Conservation (phyloP, 169 alveolate species). For the Eimeria praecox region DNA sequence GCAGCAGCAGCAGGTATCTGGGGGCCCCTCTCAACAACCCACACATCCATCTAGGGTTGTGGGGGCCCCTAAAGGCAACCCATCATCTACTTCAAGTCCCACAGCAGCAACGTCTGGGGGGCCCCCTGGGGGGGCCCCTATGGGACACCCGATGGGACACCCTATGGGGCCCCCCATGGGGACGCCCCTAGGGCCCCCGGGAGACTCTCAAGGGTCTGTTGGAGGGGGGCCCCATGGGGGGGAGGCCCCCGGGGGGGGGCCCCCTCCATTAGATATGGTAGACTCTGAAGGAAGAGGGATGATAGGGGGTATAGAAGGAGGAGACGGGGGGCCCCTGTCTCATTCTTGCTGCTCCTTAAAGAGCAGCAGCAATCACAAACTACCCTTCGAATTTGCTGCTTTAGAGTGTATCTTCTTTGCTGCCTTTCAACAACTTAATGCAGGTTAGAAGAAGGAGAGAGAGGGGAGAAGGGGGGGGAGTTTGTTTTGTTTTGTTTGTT, state of each 20-base stretch:
- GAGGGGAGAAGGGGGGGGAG: too few relatives aligned
- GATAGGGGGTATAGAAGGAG: not conserved
- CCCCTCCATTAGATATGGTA: too few relatives aligned
- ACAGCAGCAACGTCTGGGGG: not conserved
- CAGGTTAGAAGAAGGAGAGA: too few relatives aligned
- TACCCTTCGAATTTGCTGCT: constrained; percentile 90
- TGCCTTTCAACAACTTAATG: constrained; percentile 85
- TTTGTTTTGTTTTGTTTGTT: too few relatives aligned
- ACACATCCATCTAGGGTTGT: not conserved
- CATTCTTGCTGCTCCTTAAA: constrained; percentile 3
- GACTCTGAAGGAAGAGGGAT: too few relatives aligned
- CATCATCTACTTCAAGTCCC: too few relatives aligned
- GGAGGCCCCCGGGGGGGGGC: not conserved
- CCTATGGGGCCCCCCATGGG: too few relatives aligned
- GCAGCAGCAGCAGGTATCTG: constrained; percentile 12
- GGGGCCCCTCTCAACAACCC: not conserved
- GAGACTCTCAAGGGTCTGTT: not conserved
- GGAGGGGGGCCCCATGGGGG: not conserved
- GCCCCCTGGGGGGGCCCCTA: too few relatives aligned
- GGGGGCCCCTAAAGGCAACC: not conserved
- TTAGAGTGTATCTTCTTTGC: constrained; percentile 90
- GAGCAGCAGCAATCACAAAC: constrained; percentile 51
- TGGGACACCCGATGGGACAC: too few relatives aligned
- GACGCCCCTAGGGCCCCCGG: not conserved
- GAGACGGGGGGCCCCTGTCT: not conserved